Base-by-base conservation (phyloP, 352 stramenopile genomes). In the Thraustotheca clavata region DNA sequence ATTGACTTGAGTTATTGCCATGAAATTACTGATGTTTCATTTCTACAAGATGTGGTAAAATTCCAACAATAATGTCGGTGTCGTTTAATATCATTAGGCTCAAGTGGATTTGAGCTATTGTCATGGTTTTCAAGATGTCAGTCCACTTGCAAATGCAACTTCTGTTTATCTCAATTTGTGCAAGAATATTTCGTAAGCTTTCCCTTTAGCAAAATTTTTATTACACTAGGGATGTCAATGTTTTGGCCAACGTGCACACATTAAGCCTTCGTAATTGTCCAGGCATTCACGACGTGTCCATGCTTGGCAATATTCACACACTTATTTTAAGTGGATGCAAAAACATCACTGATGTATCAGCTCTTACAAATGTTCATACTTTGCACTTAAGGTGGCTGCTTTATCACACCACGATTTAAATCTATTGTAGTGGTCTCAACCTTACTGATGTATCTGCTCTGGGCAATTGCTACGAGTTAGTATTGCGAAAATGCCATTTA, bases 1-100 rank as follows among this genome's bases (percentile, higher is more conserved):
- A 70, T 89, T 2, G 78, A 89, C 46, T 35, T 89, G 43, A 84
- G 73, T 41, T 89, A 89, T 61, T 89, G 80, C 61, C 78, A 71
- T 52, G 74, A 79, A 33, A 57, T 89, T n/a, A 60, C 66, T 12
- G 72, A 86, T 66, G 47, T 88, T 4, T 67, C 65, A 24, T 86
- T 76, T 59, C 68, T 89, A 12, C 43, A 52, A 18, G 29, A 61
- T 6, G 71, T 75, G 9, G 59, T 72, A 48, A 68, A 71, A 16
- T n/a, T 20, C 49, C n/a, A n/a, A n/a, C n/a, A n/a, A 4, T 55
- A n/a, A 46, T 60, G 12, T 55, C 26, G 27, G 24, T 7, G 5
- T 22, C 4, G 32, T 60, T 26, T 7, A 62, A 12, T 29, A 16
- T 29, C 22, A 26, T 16, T 33, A 62, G 55, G 34, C 55, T 4